Conservation (phyloP, 2,329 filamentous ascomycete genomes). For the Mycosphaerelloides madeirae region DNA sequence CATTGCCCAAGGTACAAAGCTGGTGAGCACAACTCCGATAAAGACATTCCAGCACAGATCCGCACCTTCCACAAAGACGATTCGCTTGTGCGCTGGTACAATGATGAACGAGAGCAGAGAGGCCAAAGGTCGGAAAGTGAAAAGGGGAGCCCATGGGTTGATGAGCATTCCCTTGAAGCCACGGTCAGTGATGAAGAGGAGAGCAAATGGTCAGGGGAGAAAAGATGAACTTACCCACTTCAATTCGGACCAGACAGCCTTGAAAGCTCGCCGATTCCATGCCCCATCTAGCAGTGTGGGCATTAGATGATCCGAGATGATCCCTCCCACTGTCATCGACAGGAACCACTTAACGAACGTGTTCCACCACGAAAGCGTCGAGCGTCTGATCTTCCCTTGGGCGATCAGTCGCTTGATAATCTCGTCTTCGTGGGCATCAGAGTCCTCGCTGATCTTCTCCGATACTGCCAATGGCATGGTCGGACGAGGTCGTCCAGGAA, state of each 20-base stretch:
- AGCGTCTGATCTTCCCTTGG: conserved; percentile 14
- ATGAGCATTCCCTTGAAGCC: conserved; percentile 5
- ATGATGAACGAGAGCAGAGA: conserved; percentile 11
- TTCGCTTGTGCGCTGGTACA: conserved; percentile 15
- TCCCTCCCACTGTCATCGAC: conserved; percentile 5
- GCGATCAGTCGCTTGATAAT: conserved; percentile 16
- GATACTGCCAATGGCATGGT: background rate
- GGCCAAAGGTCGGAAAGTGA: conserved; percentile 5
- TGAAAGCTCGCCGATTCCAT: background rate
- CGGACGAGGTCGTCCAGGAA: conserved; percentile 9
- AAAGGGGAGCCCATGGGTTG: conserved; percentile 1
- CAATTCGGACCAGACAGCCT: background rate
- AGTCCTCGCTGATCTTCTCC: conserved; percentile 4
- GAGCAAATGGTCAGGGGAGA: background rate
- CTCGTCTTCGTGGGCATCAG: conserved; percentile 8
- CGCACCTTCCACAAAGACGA: conserved; percentile 9
- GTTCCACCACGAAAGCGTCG: conserved; percentile 15
- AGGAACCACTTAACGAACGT: conserved; percentile 16
- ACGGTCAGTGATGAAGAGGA: background rate
- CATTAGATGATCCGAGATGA: background rate
- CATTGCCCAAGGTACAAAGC: conserved; percentile 13
- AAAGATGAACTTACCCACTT: conserved; percentile 1
- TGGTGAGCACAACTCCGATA: conserved; percentile 5
- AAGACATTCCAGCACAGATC: conserved; percentile 6
- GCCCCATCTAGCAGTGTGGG: background rate